These are phyloP conservation scores for Schizonepeta tenuifolia DNA, from an alignment of 257 asterid genomes.

Conservation along the genomic window DNA sequence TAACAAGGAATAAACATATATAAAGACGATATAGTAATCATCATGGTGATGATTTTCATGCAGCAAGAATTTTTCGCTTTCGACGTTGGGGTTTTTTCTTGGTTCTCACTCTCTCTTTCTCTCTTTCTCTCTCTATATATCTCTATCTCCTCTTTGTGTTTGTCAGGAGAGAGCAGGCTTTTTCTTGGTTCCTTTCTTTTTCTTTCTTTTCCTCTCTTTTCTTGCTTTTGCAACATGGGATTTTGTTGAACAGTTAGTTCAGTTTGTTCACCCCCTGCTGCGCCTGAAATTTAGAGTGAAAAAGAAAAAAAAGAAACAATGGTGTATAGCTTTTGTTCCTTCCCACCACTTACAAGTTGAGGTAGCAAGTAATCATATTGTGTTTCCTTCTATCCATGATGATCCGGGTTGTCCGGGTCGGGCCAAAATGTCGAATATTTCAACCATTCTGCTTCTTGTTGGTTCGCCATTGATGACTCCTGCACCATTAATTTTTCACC, in stretches of 20 bases:
- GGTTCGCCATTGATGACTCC: slow-evolving; percentile 73
- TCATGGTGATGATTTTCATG: slow-evolving; percentile 80
- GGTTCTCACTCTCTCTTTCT: slow-evolving; percentile 8
- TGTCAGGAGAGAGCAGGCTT: slow-evolving; percentile 60
- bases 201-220: slow-evolving; percentile 32
- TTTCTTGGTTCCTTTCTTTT: slow-evolving; percentile 41
- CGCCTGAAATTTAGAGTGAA: slow-evolving; percentile 34
- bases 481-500: slow-evolving; percentile 46
- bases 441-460: slow-evolving; percentile 95
- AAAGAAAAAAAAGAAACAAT: slow-evolving; percentile 17
- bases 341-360: slow-evolving; percentile 36
- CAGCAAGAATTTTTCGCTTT: slow-evolving; percentile 51
- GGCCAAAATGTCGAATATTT: slow-evolving; percentile 95
- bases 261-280: slow-evolving; percentile 33
- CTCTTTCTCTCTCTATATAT: slow-evolving; percentile 7
- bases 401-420: slow-evolving; percentile 94
- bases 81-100: slow-evolving; percentile 26
- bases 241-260: slow-evolving; percentile 51
- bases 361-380: slow-evolving; percentile 35
- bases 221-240: slow-evolving; percentile 62
- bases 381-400: slow-evolving; percentile 65
- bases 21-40: slow-evolving; percentile 73
- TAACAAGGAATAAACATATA: slow-evolving; percentile 45
- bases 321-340: slow-evolving; percentile 39
- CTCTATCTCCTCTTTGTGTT: slow-evolving; percentile 33